A percentile compares a stretch with the other conserved stretches of the same genome.
Evolutionary conservation across 2,329 filamentous ascomycete genomes (phyloP).

Genomic region (Arthrobotrys conoides): DNA sequence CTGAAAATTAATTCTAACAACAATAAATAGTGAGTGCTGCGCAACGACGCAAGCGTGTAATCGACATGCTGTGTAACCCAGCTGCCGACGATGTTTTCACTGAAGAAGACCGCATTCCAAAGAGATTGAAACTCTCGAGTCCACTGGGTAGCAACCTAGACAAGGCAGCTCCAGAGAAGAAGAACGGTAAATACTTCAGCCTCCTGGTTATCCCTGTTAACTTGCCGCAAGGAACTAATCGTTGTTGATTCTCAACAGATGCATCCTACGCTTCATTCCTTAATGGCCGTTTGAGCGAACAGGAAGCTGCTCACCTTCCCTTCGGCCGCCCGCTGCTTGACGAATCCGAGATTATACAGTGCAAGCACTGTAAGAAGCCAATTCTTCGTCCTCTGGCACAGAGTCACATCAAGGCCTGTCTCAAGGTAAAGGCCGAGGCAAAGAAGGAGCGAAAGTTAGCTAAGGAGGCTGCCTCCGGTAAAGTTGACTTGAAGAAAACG

Average conservation of each 20-base stretch:
- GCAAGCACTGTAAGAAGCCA: conserved; percentile 95
- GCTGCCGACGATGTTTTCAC: conserved; percentile 48
- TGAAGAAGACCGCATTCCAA: conserved; percentile 47
- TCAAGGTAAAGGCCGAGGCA: conserved; percentile 86
- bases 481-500: conserved; percentile 67
- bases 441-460: conserved; percentile 79
- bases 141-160: conserved; percentile 39
- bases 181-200: conserved; percentile 33
- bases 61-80: conserved; percentile 37
- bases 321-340: conserved; percentile 87
- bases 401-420: conserved; percentile 84
- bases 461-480: conserved; percentile 71
- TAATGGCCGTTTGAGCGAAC: conserved; percentile 76
- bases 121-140: conserved; percentile 37
- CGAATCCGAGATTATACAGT: conserved; percentile 81
- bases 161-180: conserved; percentile 44
- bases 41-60: conserved; percentile 45
- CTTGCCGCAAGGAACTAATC: not conserved
- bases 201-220: not conserved
- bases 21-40: conserved; percentile 19
- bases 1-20: not conserved
- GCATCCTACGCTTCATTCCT: conserved; percentile 30
- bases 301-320: conserved; percentile 81
- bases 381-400: conserved; percentile 81
- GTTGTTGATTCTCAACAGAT: conserved; percentile 7